Evolutionary conservation across 441 rosid species (phyloP).

Genomic region (Syzygium malaccense): DNA sequence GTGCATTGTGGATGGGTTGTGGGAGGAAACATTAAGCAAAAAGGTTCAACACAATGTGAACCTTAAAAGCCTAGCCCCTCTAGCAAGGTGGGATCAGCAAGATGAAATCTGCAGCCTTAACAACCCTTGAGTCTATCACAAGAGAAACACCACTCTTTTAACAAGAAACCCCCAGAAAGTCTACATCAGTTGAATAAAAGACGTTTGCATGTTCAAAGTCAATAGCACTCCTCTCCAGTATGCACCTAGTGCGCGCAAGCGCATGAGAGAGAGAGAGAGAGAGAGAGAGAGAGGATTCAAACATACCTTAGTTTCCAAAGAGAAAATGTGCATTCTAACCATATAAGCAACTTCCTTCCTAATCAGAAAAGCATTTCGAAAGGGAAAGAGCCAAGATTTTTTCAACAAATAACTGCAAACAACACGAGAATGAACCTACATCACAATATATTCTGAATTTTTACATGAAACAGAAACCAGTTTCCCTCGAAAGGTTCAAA

Average conservation of each 20-base stretch:
- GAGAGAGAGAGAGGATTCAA: background rate
- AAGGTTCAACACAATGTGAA: background rate
- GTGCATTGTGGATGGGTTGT: background rate
- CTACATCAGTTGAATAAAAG: background rate
- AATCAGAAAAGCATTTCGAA: background rate
- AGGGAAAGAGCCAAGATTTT: background rate
- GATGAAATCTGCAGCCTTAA: background rate
- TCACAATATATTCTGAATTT: background rate
- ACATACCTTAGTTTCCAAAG: slow-evolving; percentile 59
- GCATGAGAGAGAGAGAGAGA: no score
- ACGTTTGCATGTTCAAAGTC: background rate
- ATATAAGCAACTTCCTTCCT: slow-evolving; percentile 88
- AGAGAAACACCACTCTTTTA: background rate
- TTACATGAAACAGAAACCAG: background rate
- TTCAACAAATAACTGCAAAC: background rate
- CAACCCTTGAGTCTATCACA: background rate
- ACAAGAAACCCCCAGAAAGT: background rate
- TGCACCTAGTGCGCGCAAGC: background rate
- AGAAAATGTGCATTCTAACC: slow-evolving; percentile 40
- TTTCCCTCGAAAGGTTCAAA: background rate
- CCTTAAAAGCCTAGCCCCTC: background rate
- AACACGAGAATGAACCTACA: background rate
- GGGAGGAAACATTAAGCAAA: background rate
- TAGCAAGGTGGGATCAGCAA: background rate
- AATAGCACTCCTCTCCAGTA: background rate